Evolutionary conservation across 1,284 basidiomycete genomes (phyloP), one percentile per base, ranked within the genome.

Genomic region (Microbotryomycetes sp.): DNA sequence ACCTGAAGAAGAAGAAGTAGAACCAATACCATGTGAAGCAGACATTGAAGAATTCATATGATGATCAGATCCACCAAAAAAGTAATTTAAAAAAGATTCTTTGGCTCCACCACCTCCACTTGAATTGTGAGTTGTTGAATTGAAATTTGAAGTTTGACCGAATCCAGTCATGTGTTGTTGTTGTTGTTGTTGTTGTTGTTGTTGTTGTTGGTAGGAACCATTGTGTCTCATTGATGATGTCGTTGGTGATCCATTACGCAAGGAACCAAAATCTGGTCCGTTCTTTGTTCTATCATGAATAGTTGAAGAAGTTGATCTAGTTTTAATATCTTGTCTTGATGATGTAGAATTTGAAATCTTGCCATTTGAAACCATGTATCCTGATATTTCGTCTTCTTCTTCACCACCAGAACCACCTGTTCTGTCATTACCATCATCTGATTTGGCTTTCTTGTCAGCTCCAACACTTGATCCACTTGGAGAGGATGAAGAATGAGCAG

Each of bases 41-140:
- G 51, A 22, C 31, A 53, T 29, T 31, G 49, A 23, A 26, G 48
- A 26, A 25, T 25, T 29, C 22, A 52, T 22, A 32, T 14, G 57
- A 45, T 56, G 58, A 22, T 86, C 77, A 2, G 87, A 88, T 1
- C 90, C 79, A 46, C 81, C 93, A 74, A 97, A 96, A 79, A 97
- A 96, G 76, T 96, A 96, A 74, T 89, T 92, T 62, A 96, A 79
- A 80, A 97, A 94, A 3, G 89, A 89, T 72, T 96, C 92, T 69
- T 87, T 83, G 23, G 90, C 86, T 47, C 45, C 54, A 30, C 25
- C 54, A 26, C 46, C 54, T 45, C 48, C 55, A 16, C 45, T 51
- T 15, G 9, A 19, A 25, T 29, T n/a, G 15, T 32, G 19, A 45
- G 46, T 28, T 23, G 47, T 19, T 9, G 36, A n/a, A 25, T n/a